These are phyloP conservation scores for Gastrodia elata DNA, from an alignment of 106 monocot species.

Conservation along the genomic window DNA sequence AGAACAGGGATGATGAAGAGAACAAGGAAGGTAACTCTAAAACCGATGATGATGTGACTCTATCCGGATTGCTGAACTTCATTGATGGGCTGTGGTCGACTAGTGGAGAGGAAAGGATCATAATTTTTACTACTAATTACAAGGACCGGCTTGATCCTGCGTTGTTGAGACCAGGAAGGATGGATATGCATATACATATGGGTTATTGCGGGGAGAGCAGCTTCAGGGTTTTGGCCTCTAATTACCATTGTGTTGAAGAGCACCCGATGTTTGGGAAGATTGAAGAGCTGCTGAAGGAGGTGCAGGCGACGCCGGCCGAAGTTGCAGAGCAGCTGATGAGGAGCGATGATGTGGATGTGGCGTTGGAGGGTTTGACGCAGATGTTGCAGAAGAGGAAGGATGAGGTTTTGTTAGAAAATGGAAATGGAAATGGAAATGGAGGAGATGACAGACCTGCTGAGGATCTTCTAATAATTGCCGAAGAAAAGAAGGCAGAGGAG, in stretches of 20 bases:
- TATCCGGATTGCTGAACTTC: constrained; percentile 16
- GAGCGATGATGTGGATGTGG: constrained; percentile 4
- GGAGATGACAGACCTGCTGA: neutral
- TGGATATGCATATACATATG: constrained; percentile 20
- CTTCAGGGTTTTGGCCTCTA: neutral
- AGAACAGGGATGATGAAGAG: neutral
- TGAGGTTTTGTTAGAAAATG: neutral
- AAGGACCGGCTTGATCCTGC: constrained; percentile 14
- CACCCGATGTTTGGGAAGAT: constrained; percentile 13
- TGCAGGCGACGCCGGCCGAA: constrained; percentile 4
- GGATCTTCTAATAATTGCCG: too few relatives aligned
- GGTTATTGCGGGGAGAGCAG: constrained; percentile 3
- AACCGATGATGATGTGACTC: constrained; percentile 1
- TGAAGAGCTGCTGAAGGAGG: constrained; percentile 4
- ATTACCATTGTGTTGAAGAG: constrained; percentile 8
- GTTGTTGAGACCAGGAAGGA: constrained; percentile 14
- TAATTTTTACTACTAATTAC: constrained; percentile 17
- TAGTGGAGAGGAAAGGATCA: constrained; percentile 16
- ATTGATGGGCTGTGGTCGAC: constrained; percentile 16
- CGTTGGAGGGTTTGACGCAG: neutral
- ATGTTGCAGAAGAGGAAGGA: neutral
- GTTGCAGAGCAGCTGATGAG: constrained; percentile 8
- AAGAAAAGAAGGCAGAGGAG: neutral
- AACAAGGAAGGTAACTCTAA: neutral
- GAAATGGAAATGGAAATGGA: neutral